Conservation (phyloP, 176 grass and related monocot species). For the bread wheat (Triticum aestivum) region IWGSC_CS_RefSeq_v2.1 NC_057814.1:70497341-70497840, state of each 20-base stretch:
- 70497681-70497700: constrained; percentile 18
- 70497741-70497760: background rate
- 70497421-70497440: background rate
- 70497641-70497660: background rate
- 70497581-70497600: background rate
- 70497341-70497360: background rate
- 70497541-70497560: background rate
- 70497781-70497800: background rate
- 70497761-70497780: background rate
- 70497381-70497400: constrained; percentile 1
- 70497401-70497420: background rate
- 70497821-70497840: background rate
- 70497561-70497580: background rate
- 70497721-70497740: background rate
- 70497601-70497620: background rate
- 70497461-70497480: background rate
- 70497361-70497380: background rate
- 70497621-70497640: background rate
- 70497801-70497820: constrained; percentile 13
- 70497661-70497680: background rate
- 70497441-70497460: background rate
- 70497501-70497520: background rate
- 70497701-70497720: background rate
- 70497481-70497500: background rate
- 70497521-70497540: background rate